phyloP scores from a whole-genome alignment of 1,284 basidiomycete species.

The Microbotryum intermedium region DNA sequence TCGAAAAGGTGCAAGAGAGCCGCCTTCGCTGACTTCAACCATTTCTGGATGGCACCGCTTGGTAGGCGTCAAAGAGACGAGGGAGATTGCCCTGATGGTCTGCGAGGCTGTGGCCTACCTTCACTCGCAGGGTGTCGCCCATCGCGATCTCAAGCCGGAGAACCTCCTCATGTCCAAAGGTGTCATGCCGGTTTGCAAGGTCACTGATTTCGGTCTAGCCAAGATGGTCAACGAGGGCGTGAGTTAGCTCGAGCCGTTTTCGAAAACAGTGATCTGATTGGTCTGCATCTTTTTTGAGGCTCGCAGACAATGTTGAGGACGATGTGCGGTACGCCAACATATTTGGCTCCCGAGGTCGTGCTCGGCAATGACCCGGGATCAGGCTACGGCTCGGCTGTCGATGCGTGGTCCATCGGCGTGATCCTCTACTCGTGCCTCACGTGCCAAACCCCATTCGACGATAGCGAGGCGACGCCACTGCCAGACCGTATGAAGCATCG shows the following conservation, averaged over 20 bases:
- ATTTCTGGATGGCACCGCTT: conserved; percentile 1
- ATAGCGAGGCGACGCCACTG: conserved; percentile 49
- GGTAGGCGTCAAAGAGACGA: conserved; percentile 51
- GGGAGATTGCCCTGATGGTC: conserved; percentile 62
- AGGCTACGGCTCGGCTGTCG: conserved; percentile 74
- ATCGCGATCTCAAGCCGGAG: conserved; percentile 90
- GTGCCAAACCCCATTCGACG: conserved; percentile 55
- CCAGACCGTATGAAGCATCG: conserved; percentile 31
- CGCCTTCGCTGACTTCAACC: conserved; percentile 31
- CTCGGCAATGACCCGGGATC: conserved; percentile 51
- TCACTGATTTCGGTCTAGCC: conserved; percentile 88
- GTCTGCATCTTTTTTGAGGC: not conserved
- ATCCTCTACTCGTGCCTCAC: conserved; percentile 80
- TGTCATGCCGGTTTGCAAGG: conserved; percentile 58
- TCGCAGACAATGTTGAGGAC: conserved; percentile 47
- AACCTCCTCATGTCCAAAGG: conserved; percentile 65
- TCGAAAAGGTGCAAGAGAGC: conserved; percentile 8
- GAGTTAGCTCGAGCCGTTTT: not conserved
- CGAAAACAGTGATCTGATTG: no score
- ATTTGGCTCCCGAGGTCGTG: conserved; percentile 82
- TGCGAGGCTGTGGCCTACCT: conserved; percentile 61
- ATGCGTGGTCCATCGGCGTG: conserved; percentile 88
- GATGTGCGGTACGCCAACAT: conserved; percentile 75
- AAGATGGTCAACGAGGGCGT: conserved; percentile 60
- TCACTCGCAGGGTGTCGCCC: conserved; percentile 63